Evolutionary conservation across 441 rosid genomes (phyloP).

Genomic region (Cnidoscolus chayamansa): DNA sequence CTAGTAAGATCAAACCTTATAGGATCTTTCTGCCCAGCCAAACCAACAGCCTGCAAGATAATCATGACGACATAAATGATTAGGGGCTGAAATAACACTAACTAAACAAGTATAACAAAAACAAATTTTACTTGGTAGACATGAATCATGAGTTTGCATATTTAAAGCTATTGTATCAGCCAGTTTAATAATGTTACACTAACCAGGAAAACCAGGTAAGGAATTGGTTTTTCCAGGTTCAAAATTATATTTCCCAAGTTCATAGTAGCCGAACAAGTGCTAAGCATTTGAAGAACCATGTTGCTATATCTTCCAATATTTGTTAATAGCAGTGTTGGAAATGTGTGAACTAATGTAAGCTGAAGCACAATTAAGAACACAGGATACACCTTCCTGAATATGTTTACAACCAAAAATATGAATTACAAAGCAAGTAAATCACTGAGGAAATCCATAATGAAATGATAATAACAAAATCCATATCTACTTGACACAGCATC

Average conservation of each 20-base stretch:
- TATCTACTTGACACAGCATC: neutral
- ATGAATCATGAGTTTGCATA: slow-evolving; percentile 1
- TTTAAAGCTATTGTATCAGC: neutral
- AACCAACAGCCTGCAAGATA: slow-evolving; percentile 55
- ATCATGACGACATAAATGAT: slow-evolving; percentile 14
- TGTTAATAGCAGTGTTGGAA: neutral
- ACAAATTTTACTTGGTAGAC: neutral
- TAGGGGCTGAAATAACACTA: slow-evolving; percentile 16
- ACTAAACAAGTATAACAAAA: neutral
- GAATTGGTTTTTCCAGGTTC: slow-evolving; percentile 2
- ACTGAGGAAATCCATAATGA: neutral
- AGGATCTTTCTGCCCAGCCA: slow-evolving; percentile 53
- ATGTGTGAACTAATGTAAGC: neutral
- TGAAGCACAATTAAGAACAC: neutral
- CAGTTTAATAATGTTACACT: neutral
- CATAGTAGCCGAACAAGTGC: neutral
- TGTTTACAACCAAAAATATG: neutral
- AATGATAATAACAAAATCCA: neutral
- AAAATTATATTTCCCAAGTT: slow-evolving; percentile 3
- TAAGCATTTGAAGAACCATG: slow-evolving; percentile 10
- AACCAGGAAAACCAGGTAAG: neutral
- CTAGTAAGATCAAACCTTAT: slow-evolving; percentile 67
- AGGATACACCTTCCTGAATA: neutral
- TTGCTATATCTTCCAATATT: neutral
- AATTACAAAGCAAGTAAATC: neutral